These are phyloP conservation scores for Aspergillus candidus DNA, from an alignment of 2,329 filamentous ascomycete species.

Conservation along the genomic window DNA sequence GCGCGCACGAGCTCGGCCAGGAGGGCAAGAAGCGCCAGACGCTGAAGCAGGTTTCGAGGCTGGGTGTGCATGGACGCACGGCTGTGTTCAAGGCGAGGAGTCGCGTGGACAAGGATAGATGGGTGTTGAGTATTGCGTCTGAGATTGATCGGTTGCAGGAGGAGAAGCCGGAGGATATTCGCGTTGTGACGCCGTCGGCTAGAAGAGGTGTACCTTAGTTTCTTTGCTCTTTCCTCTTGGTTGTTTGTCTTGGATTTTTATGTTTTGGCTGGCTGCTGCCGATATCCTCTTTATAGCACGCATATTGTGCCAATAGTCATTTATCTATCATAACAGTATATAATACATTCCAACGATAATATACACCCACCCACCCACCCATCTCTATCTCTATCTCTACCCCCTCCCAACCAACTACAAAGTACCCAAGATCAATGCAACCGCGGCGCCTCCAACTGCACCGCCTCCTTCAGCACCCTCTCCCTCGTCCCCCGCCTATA, in stretches of 20 bases:
- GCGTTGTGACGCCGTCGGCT: conserved; percentile 31
- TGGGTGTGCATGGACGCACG: conserved; percentile 56
- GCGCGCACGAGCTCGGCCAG: conserved; percentile 34
- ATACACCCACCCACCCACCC: not conserved
- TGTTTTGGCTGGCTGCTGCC: no score
- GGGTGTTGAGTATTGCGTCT: conserved; percentile 60
- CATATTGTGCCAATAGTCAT: no score
- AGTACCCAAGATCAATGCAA: conserved; percentile 5
- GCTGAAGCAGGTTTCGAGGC: conserved; percentile 53
- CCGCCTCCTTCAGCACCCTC: conserved; percentile 33
- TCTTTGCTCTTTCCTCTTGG: not conserved
- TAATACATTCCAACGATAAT: conserved; percentile 1
- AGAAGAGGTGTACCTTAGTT: not conserved
- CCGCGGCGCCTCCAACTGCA: conserved; percentile 28
- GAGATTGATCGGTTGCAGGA: conserved; percentile 58
- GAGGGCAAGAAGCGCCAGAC: conserved; percentile 39
- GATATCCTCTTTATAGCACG: no score
- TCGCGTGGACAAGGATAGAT: conserved; percentile 60
- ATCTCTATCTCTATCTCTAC: conserved; percentile 12
- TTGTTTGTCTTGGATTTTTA: not conserved
- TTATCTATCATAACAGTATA: not conserved
- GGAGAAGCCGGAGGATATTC: conserved; percentile 44
- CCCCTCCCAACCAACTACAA: no score
- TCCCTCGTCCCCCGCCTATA: conserved; percentile 32
- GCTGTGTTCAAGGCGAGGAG: conserved; percentile 62